Conservation (phyloP, 192 early-diverging fungal species). For the Mortierella hygrophila region DNA sequence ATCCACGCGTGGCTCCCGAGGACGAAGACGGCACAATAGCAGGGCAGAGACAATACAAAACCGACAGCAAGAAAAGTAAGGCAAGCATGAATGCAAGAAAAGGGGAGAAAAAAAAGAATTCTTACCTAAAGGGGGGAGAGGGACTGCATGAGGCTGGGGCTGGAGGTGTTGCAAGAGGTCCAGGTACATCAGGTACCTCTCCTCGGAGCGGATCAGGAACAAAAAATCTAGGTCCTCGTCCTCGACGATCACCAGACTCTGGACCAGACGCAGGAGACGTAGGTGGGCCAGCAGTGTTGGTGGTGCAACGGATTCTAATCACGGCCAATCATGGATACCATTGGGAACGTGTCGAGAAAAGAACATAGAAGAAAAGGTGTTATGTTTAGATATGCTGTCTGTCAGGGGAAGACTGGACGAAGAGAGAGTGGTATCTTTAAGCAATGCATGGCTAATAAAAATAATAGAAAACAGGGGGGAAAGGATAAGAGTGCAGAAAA, state of each 20-base stretch:
- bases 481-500: not conserved
- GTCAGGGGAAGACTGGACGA: not conserved
- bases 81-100: not conserved
- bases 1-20: not conserved
- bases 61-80: not conserved
- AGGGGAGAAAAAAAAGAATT: not conserved
- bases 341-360: not conserved
- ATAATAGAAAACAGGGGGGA: not conserved
- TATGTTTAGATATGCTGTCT: not conserved
- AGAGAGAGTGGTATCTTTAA: not conserved
- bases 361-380: not conserved
- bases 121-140: constrained; percentile 61
- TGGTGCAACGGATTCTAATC: constrained; percentile 46
- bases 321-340: not conserved
- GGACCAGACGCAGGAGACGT: constrained; percentile 35
- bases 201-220: constrained; percentile 67
- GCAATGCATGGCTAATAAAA: not conserved
- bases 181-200: constrained; percentile 66
- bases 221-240: constrained; percentile 60
- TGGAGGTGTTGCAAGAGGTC: constrained; percentile 56
- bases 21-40: not conserved
- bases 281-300: constrained; percentile 49
- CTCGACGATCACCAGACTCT: constrained; percentile 41
- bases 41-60: not conserved
- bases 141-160: constrained; percentile 51